Percentiles rank a stretch among this genome's conserved stretches.
Evolutionary conservation across 1,284 basidiomycete species (phyloP).

Genomic region (Trichosporon faecale): DNA sequence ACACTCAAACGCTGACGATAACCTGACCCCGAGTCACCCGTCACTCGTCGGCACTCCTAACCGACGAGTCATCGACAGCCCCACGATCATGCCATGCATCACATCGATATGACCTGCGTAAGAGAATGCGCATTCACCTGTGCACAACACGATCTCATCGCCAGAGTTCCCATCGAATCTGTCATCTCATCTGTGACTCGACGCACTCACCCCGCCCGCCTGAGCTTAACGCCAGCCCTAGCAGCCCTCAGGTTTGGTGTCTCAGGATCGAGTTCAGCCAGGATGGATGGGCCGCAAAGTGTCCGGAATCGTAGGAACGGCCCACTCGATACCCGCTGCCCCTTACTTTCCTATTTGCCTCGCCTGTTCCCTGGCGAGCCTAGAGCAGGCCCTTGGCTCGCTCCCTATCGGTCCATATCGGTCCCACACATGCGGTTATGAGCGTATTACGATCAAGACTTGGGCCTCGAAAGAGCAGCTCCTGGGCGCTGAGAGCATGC

Average conservation of each 20-base stretch:
- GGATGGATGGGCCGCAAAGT: neutral
- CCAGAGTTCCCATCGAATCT: neutral
- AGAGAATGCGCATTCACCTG: neutral
- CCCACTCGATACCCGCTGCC: slow-evolving; percentile 2
- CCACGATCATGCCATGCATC: neutral
- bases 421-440: neutral
- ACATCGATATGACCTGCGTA: neutral
- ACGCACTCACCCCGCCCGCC: neutral
- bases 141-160: neutral
- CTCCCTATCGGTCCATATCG: neutral
- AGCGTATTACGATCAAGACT: neutral
- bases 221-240: neutral
- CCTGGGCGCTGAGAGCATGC: too few species aligned
- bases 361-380: neutral
- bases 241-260: neutral
- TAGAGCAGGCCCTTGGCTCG: neutral
- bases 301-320: neutral
- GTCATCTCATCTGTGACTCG: neutral
- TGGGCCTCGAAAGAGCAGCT: too few species aligned
- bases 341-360: slow-evolving; percentile 1
- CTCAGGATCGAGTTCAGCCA: neutral
- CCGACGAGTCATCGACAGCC: neutral
- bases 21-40: neutral
- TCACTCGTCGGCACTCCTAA: neutral
- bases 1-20: slow-evolving; percentile 8